Base-by-base conservation (phyloP, 768 basidiomycete genomes). In the Clathrus columnatus region DNA sequence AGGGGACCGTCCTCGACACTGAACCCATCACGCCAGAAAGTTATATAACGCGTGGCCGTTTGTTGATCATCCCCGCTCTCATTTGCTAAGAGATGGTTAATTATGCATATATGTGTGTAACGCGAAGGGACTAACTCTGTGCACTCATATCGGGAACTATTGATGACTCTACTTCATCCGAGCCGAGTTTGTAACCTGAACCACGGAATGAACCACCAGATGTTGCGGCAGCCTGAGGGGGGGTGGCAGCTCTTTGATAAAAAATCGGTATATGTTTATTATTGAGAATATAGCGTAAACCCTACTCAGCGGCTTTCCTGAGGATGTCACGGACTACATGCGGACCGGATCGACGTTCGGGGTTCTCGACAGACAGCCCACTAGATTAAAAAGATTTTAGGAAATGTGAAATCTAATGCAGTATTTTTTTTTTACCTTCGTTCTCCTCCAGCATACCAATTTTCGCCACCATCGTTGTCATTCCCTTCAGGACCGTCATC, bases 1-100 rank as follows among this genome's bases (percentile, higher is more conserved):
- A 98, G 72, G 27, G 84, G 83, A 5, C 92, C 91, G 59, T 92
- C 90, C 63, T 96, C 90, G 45, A 98, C 79, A 47, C 84, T 84
- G 69, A 96, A 97, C 0, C 96, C 96, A 57, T 97, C 80, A 41
- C 83, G 78, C 95, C 95, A 98, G 71, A 98, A 89, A 0, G 86
- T 93, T 43, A 98, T 72, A 54, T 80, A 77, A 7, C 95, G 83
- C 48, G 83, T 79, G 0, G 75, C 85, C 2, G 79, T 75, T 50
- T 82, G 79, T 56, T 78, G 77, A 57, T 76, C 74, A 5, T 69
- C 68, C 2, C 66, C 67, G 16, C 64, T 67, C 5, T 72, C 73
- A 30, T 65, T 62, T 36, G 54, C 59, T 1, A 63, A 62, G 41
- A 51, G 16, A 27, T 26, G 32, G 1, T 27, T 61, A 51, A 30